A percentile compares a stretch with the other conserved stretches of the same genome.
Conservation (phyloP, 1,284 basidiomycete species). For the Violaceomyces palustris region DNA sequence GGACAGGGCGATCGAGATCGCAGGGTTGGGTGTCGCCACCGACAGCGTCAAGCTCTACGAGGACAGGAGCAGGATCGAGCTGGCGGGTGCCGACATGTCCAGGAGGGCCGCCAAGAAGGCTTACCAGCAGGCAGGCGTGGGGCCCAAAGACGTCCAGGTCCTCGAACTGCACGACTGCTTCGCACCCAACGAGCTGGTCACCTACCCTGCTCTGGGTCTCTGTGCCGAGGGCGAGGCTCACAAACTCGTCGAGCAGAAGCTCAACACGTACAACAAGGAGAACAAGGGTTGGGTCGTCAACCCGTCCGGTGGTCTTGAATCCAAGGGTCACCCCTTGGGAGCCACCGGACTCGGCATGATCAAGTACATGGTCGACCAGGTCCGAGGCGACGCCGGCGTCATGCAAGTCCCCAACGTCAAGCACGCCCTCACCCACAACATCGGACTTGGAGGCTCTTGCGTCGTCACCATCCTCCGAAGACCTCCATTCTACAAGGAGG, state of each 20-base stretch:
- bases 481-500: conserved; percentile 38
- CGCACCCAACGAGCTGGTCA: conserved; percentile 64
- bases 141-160: conserved; percentile 72
- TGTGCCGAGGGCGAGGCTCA: conserved; percentile 67
- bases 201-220: conserved; percentile 75
- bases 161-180: conserved; percentile 82
- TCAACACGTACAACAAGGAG: conserved; percentile 65
- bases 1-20: conserved; percentile 73
- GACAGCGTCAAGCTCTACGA: conserved; percentile 43
- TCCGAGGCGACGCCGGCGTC: conserved; percentile 46
- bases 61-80: conserved; percentile 42
- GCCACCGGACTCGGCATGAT: conserved; percentile 82
- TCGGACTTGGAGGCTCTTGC: conserved; percentile 64
- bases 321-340: conserved; percentile 73
- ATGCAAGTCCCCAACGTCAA: conserved; percentile 68
- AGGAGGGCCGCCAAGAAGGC: conserved; percentile 66
- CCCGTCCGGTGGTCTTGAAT: conserved; percentile 75
- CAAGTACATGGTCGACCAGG: conserved; percentile 72
- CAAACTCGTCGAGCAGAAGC: conserved; percentile 68
- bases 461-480: conserved; percentile 37
- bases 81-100: conserved; percentile 60
- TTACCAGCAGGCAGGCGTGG: conserved; percentile 67
- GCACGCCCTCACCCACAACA: conserved; percentile 74
- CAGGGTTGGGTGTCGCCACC: conserved; percentile 43
- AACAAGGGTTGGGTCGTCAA: conserved; percentile 78